Conservation (phyloP, 257 asterid species). For the Schizonepeta tenuifolia region DNA sequence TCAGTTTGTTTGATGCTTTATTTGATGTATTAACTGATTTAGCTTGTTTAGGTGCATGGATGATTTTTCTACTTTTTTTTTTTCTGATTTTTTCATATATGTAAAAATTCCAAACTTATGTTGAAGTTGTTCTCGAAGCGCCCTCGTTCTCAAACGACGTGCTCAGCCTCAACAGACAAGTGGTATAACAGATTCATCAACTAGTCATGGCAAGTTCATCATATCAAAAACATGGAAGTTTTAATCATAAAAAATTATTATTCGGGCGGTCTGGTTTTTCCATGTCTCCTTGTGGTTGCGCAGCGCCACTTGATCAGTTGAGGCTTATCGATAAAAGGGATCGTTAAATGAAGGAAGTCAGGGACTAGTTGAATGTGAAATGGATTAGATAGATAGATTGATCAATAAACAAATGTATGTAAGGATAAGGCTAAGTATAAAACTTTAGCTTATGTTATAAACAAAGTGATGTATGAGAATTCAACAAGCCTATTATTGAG, state of each 20-base stretch:
- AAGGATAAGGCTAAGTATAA: conserved; percentile 39
- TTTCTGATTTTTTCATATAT: too few relatives aligned
- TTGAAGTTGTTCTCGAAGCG: not conserved
- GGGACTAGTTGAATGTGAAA: conserved; percentile 25
- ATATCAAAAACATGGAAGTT: conserved; percentile 25
- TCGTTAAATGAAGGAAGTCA: conserved; percentile 24
- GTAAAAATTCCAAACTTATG: too few relatives aligned
- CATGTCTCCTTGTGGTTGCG: conserved; percentile 27
- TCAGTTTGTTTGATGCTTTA: conserved; percentile 1
- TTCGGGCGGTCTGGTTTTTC: conserved; percentile 27
- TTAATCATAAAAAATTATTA: not conserved
- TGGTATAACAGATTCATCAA: conserved; percentile 20
- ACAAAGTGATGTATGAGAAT: conserved; percentile 21
- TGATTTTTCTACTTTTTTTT: too few relatives aligned
- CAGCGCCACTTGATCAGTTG: conserved; percentile 34
- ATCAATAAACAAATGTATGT: conserved; percentile 5
- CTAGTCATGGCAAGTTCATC: conserved; percentile 14
- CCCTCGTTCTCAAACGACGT: not conserved
- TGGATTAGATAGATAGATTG: conserved; percentile 21
- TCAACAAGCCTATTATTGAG: conserved; percentile 24
- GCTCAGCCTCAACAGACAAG: conserved; percentile 9
- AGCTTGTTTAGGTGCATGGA: conserved; percentile 21
- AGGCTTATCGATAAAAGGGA: conserved; percentile 11
- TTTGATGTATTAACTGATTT: not conserved
- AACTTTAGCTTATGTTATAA: conserved; percentile 31